Base-by-base conservation (phyloP, 177 flowering plant genomes). In the Vitis hybrid region DNA sequence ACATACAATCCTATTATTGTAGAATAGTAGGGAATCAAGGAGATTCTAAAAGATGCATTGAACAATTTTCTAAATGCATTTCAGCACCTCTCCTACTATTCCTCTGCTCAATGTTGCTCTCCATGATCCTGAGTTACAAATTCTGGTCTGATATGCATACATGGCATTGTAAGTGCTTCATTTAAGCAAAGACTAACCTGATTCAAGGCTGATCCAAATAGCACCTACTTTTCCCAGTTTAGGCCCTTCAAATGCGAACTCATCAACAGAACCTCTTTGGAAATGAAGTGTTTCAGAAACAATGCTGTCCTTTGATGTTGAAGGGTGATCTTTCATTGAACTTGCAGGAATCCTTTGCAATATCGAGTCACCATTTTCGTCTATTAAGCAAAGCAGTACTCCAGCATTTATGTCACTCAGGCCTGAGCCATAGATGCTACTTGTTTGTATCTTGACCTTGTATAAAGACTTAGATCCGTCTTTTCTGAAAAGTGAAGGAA, bases 121-220 rank as follows among this genome's bases (percentile, higher is more conserved):
- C 45, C 45, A 33, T 4, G 8, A n/a, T 53, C 2, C n/a, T 53
- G 16, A 0, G n/a, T 15, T 20, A 31, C n/a, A 15, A n/a, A 56
- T 13, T 18, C 15, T 0, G 0, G 45, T 33, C 45, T 33, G 45
- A 33, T 33, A 33, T 0, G n/a, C 11, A 2, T 12, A 20, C 60
- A 2, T 16, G 1, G 2, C 1, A 14, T n/a, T 10, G 29, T 26
- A 10, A 69, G n/a, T 18, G 22, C 26, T 61, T 53, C 19, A 18
- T 5, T 14, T 22, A 13, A 45, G 22, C 7, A 65, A 56, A 74
- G 55, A 76, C 80, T 58, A 71, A 92, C 97, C 97, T 87, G 95
- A 89, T 66, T 89, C 97, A 72, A 85, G 63, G 53, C 98, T 77
- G 69, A 94, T 66, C 98, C 98, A 92, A 66, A 94, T 66, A 33